Evolutionary conservation across 768 basidiomycete genomes (phyloP).

Genomic region (Lactarius trivialis): DNA sequence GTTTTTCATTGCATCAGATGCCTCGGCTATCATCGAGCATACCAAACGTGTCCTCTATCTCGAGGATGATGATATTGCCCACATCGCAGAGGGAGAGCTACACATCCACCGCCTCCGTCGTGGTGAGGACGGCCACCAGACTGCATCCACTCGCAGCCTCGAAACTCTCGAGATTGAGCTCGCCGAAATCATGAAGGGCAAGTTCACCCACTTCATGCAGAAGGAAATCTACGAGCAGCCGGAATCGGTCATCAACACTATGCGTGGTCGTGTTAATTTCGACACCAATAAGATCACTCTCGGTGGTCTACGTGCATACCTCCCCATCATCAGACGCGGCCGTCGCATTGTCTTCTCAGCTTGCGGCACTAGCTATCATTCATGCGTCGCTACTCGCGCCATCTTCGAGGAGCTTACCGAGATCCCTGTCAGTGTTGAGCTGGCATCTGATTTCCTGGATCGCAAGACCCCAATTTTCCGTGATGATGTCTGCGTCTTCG

Average conservation of each 20-base stretch:
- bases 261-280: slow-evolving; percentile 99
- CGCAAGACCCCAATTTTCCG: slow-evolving; percentile 99
- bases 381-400: slow-evolving; percentile 89
- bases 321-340: slow-evolving; percentile 92
- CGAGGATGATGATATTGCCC: slow-evolving; percentile 98
- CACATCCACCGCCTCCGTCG: slow-evolving; percentile 98
- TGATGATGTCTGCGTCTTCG: slow-evolving; percentile 93
- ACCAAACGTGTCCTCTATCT: slow-evolving; percentile 98
- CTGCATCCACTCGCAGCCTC: slow-evolving; percentile 80
- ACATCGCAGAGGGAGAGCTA: slow-evolving; percentile 93
- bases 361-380: slow-evolving; percentile 99
- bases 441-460: slow-evolving; percentile 97
- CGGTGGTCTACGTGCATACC: slow-evolving; percentile 90
- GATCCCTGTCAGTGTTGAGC: slow-evolving; percentile 94
- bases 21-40: slow-evolving; percentile 94
- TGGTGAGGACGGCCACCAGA: slow-evolving; percentile 63
- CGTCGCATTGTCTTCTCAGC: slow-evolving; percentile 94
- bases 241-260: slow-evolving; percentile 99
- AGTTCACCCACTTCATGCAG: slow-evolving; percentile 99
- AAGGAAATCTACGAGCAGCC: slow-evolving; percentile 99
- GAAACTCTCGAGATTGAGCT: slow-evolving; percentile 98
- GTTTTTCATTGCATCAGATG: slow-evolving; percentile 98
- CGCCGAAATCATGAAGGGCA: slow-evolving; percentile 99
- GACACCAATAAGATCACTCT: slow-evolving; percentile 87
- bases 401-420: slow-evolving; percentile 99